Conservation (phyloP, 2,329 filamentous ascomycete species). For the Ascochyta viciae-villosae region DNA sequence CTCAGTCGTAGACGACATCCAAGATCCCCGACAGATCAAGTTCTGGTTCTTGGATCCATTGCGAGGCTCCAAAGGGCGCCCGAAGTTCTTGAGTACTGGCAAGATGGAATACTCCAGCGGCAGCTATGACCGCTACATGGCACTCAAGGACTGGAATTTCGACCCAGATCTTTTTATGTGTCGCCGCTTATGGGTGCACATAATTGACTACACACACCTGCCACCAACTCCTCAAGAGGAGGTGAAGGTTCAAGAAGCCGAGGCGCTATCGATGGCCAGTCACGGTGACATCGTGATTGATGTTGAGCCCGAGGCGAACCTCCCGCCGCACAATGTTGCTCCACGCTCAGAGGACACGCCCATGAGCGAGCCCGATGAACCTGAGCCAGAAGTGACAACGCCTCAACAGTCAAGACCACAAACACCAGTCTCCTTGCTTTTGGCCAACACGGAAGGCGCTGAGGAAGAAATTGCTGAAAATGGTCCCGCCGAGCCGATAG, state of each 20-base stretch:
- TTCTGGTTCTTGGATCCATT: slow-evolving; percentile 50
- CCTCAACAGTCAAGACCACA: slow-evolving; percentile 11
- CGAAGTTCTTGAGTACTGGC: slow-evolving; percentile 40
- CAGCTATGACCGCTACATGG: slow-evolving; percentile 34
- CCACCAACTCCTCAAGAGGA: slow-evolving; percentile 36
- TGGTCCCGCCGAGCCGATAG: slow-evolving; percentile 3
- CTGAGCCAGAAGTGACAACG: slow-evolving; percentile 24
- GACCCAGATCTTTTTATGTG: slow-evolving; percentile 30
- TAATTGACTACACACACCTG: slow-evolving; percentile 40
- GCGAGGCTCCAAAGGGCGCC: slow-evolving; percentile 38
- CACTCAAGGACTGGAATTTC: slow-evolving; percentile 37
- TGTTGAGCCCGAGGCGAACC: slow-evolving; percentile 4
- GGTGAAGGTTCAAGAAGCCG: slow-evolving; percentile 8
- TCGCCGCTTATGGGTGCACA: slow-evolving; percentile 45
- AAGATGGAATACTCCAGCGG: slow-evolving; percentile 45
- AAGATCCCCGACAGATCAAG: slow-evolving; percentile 49
- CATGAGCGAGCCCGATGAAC: slow-evolving; percentile 50
- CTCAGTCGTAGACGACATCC: slow-evolving; percentile 32
- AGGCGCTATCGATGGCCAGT: background rate
- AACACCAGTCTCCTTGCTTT: slow-evolving; percentile 2
- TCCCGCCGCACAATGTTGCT: slow-evolving; percentile 13
- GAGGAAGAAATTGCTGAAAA: slow-evolving; percentile 39
- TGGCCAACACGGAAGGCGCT: slow-evolving; percentile 5
- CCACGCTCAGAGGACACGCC: slow-evolving; percentile 43
- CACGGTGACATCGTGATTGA: background rate